Evolutionary conservation across 768 basidiomycete species (phyloP).

Genomic region (Hypsizygus marmoreus): DNA sequence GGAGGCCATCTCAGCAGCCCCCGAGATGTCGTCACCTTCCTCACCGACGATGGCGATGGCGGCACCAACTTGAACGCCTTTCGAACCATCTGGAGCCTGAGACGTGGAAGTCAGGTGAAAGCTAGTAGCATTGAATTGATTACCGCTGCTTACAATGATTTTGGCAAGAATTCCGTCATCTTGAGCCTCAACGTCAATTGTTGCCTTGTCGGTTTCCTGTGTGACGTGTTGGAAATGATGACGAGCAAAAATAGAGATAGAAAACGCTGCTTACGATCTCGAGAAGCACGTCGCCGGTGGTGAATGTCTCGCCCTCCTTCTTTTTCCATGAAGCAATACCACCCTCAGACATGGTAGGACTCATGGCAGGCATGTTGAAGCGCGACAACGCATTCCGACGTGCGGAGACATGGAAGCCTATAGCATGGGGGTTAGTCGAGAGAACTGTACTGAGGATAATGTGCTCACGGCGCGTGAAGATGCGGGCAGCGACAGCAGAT

Average conservation of each 20-base stretch:
- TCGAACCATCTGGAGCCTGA: slow-evolving; percentile 82
- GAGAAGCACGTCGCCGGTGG: slow-evolving; percentile 90
- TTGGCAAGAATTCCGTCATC: slow-evolving; percentile 97
- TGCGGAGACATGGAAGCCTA: slow-evolving; percentile 84
- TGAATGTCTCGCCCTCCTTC: slow-evolving; percentile 89
- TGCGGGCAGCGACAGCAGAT: slow-evolving; percentile 58
- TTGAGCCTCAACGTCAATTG: slow-evolving; percentile 98
- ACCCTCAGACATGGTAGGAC: slow-evolving; percentile 99
- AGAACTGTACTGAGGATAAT: not conserved
- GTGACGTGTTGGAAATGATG: slow-evolving; percentile 12
- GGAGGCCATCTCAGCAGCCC: slow-evolving; percentile 70
- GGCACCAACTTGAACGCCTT: slow-evolving; percentile 84
- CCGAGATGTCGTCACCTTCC: slow-evolving; percentile 93
- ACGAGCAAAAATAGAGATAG: slow-evolving; percentile 7
- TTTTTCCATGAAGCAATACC: slow-evolving; percentile 98
- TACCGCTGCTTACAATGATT: slow-evolving; percentile 74
- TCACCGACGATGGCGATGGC: slow-evolving; percentile 92
- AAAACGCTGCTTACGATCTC: slow-evolving; percentile 73
- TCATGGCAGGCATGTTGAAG: slow-evolving; percentile 98
- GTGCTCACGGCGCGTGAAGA: slow-evolving; percentile 64
- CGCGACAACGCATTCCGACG: slow-evolving; percentile 78
- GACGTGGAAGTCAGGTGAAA: slow-evolving; percentile 8
- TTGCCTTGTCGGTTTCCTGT: slow-evolving; percentile 99
- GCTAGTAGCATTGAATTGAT: not conserved
- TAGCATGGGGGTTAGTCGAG: not conserved